Conservation (phyloP, 176 grass and related monocot genomes). For the Urochloa ruziziensis region DNA sequence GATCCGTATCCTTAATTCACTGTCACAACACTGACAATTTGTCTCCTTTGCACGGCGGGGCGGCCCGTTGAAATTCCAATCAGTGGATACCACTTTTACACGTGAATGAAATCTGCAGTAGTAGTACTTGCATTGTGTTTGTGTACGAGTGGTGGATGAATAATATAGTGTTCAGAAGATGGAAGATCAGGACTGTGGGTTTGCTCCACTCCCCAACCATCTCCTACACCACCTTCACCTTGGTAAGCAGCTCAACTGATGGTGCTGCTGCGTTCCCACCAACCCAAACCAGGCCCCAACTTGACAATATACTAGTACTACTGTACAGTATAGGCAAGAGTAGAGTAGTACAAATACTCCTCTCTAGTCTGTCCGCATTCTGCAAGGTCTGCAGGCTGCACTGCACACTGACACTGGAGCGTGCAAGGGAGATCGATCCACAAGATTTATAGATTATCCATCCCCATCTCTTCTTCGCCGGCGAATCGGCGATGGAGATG, state of each 20-base stretch:
- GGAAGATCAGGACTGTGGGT: too few species aligned
- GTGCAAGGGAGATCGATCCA: neutral
- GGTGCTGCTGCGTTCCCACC: neutral
- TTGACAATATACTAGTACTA: too few species aligned
- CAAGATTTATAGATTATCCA: neutral
- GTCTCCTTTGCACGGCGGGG: neutral
- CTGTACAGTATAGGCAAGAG: too few species aligned
- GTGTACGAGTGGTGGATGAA: too few species aligned
- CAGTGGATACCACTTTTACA: too few species aligned
- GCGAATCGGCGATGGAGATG: neutral
- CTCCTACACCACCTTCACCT: neutral
- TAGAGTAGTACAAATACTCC: neutral
- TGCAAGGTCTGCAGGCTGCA: neutral
- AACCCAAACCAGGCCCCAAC: neutral
- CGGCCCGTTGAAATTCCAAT: too few species aligned
- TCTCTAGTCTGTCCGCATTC: neutral
- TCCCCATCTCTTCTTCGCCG: neutral
- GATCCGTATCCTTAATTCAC: neutral
- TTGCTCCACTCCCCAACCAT: too few species aligned
- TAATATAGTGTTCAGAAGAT: neutral
- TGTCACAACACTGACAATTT: neutral
- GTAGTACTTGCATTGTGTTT: too few species aligned
- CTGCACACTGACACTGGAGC: too few species aligned
- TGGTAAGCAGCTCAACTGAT: neutral
- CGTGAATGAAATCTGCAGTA: too few species aligned